Evolutionary conservation across 139 green algal species (phyloP).

Genomic region (Asterochloris sp.): DNA sequence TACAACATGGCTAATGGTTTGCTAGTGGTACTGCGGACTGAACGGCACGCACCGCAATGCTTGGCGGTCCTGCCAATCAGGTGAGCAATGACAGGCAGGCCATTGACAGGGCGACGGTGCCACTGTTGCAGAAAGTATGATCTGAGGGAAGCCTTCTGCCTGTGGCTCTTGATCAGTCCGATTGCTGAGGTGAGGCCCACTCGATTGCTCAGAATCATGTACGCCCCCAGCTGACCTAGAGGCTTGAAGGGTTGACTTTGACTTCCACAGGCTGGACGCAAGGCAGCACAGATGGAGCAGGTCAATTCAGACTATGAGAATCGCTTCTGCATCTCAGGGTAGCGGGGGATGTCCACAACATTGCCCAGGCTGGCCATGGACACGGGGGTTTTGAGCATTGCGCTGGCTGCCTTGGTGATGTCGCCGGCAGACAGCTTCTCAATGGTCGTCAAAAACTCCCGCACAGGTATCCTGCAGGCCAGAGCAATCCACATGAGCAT

Average conservation of each 20-base stretch:
- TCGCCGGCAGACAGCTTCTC: conserved; percentile 34
- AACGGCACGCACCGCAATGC: too few species aligned
- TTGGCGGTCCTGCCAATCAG: too few species aligned
- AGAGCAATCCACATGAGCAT: background rate
- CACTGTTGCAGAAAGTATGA: too few species aligned
- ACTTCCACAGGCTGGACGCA: background rate
- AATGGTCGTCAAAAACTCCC: conserved; percentile 35
- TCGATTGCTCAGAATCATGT: background rate
- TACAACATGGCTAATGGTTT: background rate
- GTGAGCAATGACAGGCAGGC: too few species aligned
- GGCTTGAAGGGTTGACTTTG: background rate
- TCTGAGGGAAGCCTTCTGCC: background rate
- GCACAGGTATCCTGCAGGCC: conserved; percentile 27
- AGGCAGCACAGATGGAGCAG: background rate
- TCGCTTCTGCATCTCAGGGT: conserved; percentile 34
- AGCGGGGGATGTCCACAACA: conserved; percentile 41
- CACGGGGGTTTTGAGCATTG: conserved; percentile 46
- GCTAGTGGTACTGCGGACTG: background rate
- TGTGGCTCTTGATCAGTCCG: background rate
- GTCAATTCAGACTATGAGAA: conserved; percentile 20
- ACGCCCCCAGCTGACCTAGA: background rate
- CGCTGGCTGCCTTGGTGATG: conserved; percentile 32
- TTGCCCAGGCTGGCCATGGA: conserved; percentile 49
- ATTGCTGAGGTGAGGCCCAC: background rate
- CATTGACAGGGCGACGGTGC: too few species aligned